Evolutionary conservation across 2,329 filamentous ascomycete species (phyloP).

Genomic region (Colletotrichum euphorbiae): DNA sequence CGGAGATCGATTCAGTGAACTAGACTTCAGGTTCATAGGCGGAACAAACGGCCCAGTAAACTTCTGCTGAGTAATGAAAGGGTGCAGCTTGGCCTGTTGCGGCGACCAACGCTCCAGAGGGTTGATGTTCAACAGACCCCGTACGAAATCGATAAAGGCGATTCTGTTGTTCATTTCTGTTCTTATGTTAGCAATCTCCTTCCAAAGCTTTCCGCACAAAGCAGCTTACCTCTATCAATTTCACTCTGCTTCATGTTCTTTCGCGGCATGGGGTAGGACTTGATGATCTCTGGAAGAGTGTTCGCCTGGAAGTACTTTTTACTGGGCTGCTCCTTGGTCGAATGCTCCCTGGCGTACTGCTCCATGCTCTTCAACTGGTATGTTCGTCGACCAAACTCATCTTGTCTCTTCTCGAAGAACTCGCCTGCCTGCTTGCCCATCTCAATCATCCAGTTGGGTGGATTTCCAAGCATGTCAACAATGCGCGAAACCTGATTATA

Average conservation of each 20-base stretch:
- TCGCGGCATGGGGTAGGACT: slow-evolving; percentile 96
- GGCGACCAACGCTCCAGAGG: slow-evolving; percentile 97
- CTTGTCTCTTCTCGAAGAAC: slow-evolving; percentile 92
- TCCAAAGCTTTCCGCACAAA: background rate
- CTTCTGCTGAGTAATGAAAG: slow-evolving; percentile 98
- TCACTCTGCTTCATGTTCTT: slow-evolving; percentile 99
- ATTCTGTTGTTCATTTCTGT: slow-evolving; percentile 98
- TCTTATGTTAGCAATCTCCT: slow-evolving; percentile 40
- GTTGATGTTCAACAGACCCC: slow-evolving; percentile 92
- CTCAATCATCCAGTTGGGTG: slow-evolving; percentile 98
- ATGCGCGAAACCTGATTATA: slow-evolving; percentile 99
- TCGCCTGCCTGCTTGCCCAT: slow-evolving; percentile 98
- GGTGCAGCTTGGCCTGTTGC: slow-evolving; percentile 95
- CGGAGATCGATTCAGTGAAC: slow-evolving; percentile 85
- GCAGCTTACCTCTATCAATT: slow-evolving; percentile 84
- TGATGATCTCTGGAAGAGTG: slow-evolving; percentile 95
- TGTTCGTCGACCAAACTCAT: slow-evolving; percentile 91
- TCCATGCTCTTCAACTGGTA: slow-evolving; percentile 98
- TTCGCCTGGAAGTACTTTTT: slow-evolving; percentile 99
- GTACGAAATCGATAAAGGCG: slow-evolving; percentile 97
- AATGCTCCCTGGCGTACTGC: slow-evolving; percentile 94
- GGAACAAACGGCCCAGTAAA: slow-evolving; percentile 96
- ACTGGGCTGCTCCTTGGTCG: slow-evolving; percentile 97
- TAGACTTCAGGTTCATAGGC: slow-evolving; percentile 94
- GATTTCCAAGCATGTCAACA: slow-evolving; percentile 96